Conservation (phyloP, 1,139 yeast species). For the Taiozyma sp. region DNA sequence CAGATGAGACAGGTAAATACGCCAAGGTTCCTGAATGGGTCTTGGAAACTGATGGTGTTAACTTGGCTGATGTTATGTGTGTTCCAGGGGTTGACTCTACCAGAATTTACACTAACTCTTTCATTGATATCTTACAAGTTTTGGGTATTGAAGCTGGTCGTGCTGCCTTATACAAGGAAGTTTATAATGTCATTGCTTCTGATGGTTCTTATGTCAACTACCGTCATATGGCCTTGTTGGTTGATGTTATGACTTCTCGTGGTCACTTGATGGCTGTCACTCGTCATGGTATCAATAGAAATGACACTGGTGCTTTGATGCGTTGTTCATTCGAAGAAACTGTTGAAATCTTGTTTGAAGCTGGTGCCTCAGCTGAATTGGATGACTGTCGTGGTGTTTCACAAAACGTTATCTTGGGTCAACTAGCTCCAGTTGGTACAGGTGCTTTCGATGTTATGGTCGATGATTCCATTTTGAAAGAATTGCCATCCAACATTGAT, state of each 20-base stretch:
- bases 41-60: constrained; percentile 97
- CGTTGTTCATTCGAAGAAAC: constrained; percentile 99
- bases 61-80: constrained; percentile 90
- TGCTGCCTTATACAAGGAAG: constrained; percentile 88
- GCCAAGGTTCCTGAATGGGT: constrained; percentile 95
- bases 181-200: constrained; percentile 94
- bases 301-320: constrained; percentile 98
- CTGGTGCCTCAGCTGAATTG: constrained; percentile 96
- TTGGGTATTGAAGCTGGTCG: constrained; percentile 99
- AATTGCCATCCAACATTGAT: constrained; percentile 26
- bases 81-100: constrained; percentile 92
- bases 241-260: constrained; percentile 97
- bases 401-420: constrained; percentile 96
- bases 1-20: constrained; percentile 83
- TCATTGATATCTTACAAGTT: constrained; percentile 91
- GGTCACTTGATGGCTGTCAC: constrained; percentile 99
- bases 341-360: constrained; percentile 94
- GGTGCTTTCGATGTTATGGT: constrained; percentile 97
- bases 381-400: constrained; percentile 99
- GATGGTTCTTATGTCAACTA: constrained; percentile 99
- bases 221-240: constrained; percentile 96
- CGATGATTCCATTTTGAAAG: constrained; percentile 82
- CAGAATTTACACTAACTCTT: constrained; percentile 91
- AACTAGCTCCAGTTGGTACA: constrained; percentile 98
- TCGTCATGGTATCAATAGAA: constrained; percentile 98